phyloP scores from a whole-genome alignment of 2,329 filamentous ascomycete species.

The Xylaria digitata region DNA sequence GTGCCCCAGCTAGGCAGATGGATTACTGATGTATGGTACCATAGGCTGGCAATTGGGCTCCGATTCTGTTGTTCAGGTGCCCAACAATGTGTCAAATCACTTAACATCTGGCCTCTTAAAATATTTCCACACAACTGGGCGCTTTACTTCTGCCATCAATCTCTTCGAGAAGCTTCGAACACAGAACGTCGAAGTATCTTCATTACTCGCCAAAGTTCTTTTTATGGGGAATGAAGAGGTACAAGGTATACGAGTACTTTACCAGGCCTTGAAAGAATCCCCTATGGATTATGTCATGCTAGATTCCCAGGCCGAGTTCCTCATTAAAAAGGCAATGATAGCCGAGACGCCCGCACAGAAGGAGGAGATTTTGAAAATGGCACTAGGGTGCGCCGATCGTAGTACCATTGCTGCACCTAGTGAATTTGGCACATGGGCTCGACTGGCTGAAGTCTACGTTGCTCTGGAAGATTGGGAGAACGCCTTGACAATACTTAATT shows the following conservation, averaged over 20 bases:
- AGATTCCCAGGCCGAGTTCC: conserved; percentile 92
- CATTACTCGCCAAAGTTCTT: conserved; percentile 87
- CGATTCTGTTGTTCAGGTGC: conserved; percentile 96
- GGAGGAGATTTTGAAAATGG: conserved; percentile 81
- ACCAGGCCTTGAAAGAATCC: conserved; percentile 87
- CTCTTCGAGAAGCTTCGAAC: conserved; percentile 94
- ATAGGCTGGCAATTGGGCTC: conserved; percentile 94
- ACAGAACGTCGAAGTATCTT: conserved; percentile 93
- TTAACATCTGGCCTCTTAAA: conserved; percentile 91
- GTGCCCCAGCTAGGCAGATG: neutral
- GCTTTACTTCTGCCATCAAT: conserved; percentile 95
- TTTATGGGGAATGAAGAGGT: conserved; percentile 98
- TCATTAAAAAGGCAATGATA: conserved; percentile 80
- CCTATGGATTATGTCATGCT: conserved; percentile 99
- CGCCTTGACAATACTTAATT: conserved; percentile 93
- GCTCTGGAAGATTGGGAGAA: conserved; percentile 96
- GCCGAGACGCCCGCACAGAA: conserved; percentile 65
- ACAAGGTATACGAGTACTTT: conserved; percentile 87
- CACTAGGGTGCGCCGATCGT: conserved; percentile 91
- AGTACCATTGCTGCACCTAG: conserved; percentile 95
- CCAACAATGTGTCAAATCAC: conserved; percentile 96
- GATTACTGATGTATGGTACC: conserved; percentile 22
- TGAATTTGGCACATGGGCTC: conserved; percentile 97
- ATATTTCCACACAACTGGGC: conserved; percentile 95
- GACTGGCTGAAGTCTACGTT: conserved; percentile 92